A percentile compares a stretch with the other conserved stretches of the same genome.
Conservation (phyloP, 257 asterid species). For the Primulina tabacum region DNA sequence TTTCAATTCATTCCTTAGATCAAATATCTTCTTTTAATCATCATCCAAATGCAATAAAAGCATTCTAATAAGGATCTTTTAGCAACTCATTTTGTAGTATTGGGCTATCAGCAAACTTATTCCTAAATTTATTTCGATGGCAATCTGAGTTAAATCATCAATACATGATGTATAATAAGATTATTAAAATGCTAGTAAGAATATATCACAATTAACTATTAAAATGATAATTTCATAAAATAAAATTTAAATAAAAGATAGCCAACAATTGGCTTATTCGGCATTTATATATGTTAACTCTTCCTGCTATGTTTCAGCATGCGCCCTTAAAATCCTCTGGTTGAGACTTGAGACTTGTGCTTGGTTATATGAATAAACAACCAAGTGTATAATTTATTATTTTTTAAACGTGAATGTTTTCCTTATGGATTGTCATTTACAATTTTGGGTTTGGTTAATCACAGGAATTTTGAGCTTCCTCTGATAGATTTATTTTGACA, state of each 20-base stretch:
- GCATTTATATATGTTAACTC: neutral
- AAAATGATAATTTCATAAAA: neutral
- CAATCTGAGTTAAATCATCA: neutral
- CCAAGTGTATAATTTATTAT: neutral
- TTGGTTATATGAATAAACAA: neutral
- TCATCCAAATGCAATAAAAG: neutral
- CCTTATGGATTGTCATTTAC: slow-evolving; percentile 6
- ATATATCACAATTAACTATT: neutral
- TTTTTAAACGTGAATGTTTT: neutral
- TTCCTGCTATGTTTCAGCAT: neutral
- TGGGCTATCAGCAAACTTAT: neutral
- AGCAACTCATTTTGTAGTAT: neutral
- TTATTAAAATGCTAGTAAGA: neutral
- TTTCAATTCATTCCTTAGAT: neutral
- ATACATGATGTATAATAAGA: neutral
- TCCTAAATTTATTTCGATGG: neutral
- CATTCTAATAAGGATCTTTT: too few relatives aligned
- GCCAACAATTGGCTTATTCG: neutral
- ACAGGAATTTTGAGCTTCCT: slow-evolving; percentile 2
- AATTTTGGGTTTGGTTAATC: slow-evolving; percentile 23
- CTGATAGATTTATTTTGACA: slow-evolving; percentile 31
- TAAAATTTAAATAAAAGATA: too few relatives aligned
- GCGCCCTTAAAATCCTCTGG: neutral
- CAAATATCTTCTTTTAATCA: too few relatives aligned
- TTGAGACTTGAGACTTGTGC: neutral